phyloP scores from a whole-genome alignment of 768 basidiomycete genomes.

The Hysterangium stoloniferum region DNA sequence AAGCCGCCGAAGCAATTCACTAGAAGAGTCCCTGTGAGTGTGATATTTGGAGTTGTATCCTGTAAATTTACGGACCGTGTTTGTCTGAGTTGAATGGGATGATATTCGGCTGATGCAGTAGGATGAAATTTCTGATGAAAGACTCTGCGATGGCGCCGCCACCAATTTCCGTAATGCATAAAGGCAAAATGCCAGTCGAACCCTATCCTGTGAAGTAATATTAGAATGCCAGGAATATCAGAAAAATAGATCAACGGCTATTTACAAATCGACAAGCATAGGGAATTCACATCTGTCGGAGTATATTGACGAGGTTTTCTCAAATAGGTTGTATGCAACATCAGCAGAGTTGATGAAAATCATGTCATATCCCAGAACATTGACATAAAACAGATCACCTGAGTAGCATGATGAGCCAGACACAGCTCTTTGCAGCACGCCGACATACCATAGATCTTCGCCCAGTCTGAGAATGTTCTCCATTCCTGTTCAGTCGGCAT shows the following conservation, averaged over 20 bases:
- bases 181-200: slow-evolving; percentile 40
- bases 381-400: slow-evolving; percentile 41
- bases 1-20: slow-evolving; percentile 23
- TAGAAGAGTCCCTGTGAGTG: slow-evolving; percentile 15
- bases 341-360: slow-evolving; percentile 36
- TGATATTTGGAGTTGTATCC: not conserved
- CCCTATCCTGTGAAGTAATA: slow-evolving; percentile 30
- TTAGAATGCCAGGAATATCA: not conserved
- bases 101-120: slow-evolving; percentile 20
- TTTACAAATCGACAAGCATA: slow-evolving; percentile 39
- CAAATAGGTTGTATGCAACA: slow-evolving; percentile 36
- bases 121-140: slow-evolving; percentile 33
- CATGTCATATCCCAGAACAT: slow-evolving; percentile 35
- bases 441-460: slow-evolving; percentile 18
- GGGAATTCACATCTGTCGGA: slow-evolving; percentile 35
- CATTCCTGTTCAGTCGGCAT: slow-evolving; percentile 20
- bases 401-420: not conserved
- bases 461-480: slow-evolving; percentile 18
- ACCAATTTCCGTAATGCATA: slow-evolving; percentile 30
- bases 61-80: slow-evolving; percentile 15
- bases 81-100: slow-evolving; percentile 25
- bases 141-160: slow-evolving; percentile 30
- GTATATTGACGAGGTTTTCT: slow-evolving; percentile 37
- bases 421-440: not conserved
- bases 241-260: not conserved